Percentiles rank a stretch among this genome's conserved stretches.
Conservation (phyloP, 1,139 yeast genomes). For the Nakaseomyces glabratus region DNA sequence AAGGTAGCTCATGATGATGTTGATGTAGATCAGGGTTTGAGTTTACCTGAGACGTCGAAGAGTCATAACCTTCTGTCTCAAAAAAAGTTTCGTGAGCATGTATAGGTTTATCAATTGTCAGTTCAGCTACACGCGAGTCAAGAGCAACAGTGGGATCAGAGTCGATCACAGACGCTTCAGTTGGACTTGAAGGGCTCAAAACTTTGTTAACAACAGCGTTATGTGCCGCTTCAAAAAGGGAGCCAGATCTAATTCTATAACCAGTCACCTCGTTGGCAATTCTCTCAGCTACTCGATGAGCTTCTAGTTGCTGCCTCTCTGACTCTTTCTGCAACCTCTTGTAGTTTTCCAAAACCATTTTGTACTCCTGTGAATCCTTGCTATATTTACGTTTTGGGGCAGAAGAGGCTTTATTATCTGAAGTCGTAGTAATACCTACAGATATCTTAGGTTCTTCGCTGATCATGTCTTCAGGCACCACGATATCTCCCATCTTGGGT, state of each 20-base stretch:
- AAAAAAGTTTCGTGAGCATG: slow-evolving; percentile 63
- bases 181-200: slow-evolving; percentile 8
- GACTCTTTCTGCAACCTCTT: slow-evolving; percentile 48
- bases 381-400: slow-evolving; percentile 27
- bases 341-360: slow-evolving; percentile 49
- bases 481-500: slow-evolving; percentile 72
- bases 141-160: neutral
- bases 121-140: slow-evolving; percentile 30
- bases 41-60: neutral
- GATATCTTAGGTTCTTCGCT: slow-evolving; percentile 56
- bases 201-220: slow-evolving; percentile 16
- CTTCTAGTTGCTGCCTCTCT: slow-evolving; percentile 62
- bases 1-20: slow-evolving; percentile 34
- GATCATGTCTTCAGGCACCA: slow-evolving; percentile 60
- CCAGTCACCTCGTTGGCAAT: slow-evolving; percentile 53
- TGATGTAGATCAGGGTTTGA: slow-evolving; percentile 1
- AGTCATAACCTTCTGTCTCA: slow-evolving; percentile 11
- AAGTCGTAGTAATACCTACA: slow-evolving; percentile 44
- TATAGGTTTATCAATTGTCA: slow-evolving; percentile 52
- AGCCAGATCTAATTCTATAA: slow-evolving; percentile 18
- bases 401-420: slow-evolving; percentile 1
- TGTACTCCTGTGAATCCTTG: slow-evolving; percentile 42
- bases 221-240: slow-evolving; percentile 8
- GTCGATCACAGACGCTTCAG: neutral
- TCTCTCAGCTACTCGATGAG: slow-evolving; percentile 58